phyloP scores from a whole-genome alignment of 192 early-diverging fungal genomes.

The Podila epigama region DNA sequence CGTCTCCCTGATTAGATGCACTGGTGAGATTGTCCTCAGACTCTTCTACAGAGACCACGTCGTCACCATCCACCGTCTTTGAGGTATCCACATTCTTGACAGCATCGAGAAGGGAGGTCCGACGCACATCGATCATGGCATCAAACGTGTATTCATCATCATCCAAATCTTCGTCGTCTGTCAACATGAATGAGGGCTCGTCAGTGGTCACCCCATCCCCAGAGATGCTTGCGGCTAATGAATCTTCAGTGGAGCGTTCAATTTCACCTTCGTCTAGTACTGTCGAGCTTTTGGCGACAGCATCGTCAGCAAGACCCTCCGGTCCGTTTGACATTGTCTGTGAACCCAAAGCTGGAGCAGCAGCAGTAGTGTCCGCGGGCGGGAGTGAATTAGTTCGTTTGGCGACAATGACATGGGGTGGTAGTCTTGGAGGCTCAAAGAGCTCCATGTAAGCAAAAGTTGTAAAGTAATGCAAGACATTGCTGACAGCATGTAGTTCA shows the following conservation, averaged over 20 bases:
- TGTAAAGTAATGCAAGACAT: slow-evolving; percentile 7
- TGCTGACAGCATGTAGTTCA: slow-evolving; percentile 19
- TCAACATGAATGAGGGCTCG: slow-evolving; percentile 39
- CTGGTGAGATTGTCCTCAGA: not conserved
- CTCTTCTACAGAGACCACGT: not conserved
- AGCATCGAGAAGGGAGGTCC: slow-evolving; percentile 13
- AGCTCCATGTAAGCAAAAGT: slow-evolving; percentile 16
- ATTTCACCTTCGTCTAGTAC: too few species aligned
- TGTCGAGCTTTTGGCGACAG: too few species aligned
- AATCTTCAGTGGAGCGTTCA: slow-evolving; percentile 3
- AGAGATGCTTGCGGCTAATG: too few species aligned
- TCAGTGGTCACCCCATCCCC: slow-evolving; percentile 9
- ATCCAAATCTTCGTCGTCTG: slow-evolving; percentile 45
- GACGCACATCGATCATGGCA: slow-evolving; percentile 29
- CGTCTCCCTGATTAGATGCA: not conserved
- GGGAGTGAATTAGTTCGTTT: slow-evolving; percentile 37
- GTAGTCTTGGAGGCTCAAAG: slow-evolving; percentile 37
- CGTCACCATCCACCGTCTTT: not conserved
- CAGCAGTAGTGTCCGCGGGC: not conserved
- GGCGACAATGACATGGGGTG: slow-evolving; percentile 12
- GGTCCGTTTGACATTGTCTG: too few species aligned
- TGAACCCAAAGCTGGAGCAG: not conserved
- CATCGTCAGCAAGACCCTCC: too few species aligned
- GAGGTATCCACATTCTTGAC: not conserved
- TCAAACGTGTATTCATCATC: slow-evolving; percentile 41